Percentiles rank a stretch among this genome's conserved stretches.
Conservation (phyloP, 352 stramenopile genomes). For the Phytopythium kandeliae region DNA sequence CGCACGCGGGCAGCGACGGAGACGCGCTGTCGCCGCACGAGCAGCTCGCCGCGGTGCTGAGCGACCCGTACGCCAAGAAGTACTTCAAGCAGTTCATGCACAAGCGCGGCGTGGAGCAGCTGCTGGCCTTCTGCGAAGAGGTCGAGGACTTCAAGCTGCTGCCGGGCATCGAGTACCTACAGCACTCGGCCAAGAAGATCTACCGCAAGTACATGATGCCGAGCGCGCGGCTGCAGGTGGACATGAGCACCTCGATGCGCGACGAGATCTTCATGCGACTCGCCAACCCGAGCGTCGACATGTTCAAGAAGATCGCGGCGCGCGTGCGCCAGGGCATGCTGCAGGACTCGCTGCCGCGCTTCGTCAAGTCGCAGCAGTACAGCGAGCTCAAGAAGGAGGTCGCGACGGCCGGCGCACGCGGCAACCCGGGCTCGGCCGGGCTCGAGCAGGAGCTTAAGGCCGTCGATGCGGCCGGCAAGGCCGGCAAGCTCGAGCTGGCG, state of each 20-base stretch:
- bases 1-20: slow-evolving; percentile 10
- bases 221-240: slow-evolving; percentile 68
- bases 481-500: slow-evolving; percentile 62
- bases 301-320: slow-evolving; percentile 78
- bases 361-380: slow-evolving; percentile 70
- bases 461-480: slow-evolving; percentile 61
- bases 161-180: slow-evolving; percentile 76
- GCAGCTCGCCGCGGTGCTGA: slow-evolving; percentile 37
- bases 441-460: slow-evolving; percentile 43
- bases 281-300: slow-evolving; percentile 68
- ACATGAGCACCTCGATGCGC: slow-evolving; percentile 80
- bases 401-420: slow-evolving; percentile 20
- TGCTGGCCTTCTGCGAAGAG: slow-evolving; percentile 72
- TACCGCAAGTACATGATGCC: slow-evolving; percentile 82
- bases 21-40: slow-evolving; percentile 44
- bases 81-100: slow-evolving; percentile 78
- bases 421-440: background rate
- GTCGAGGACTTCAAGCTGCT: slow-evolving; percentile 77
- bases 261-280: slow-evolving; percentile 66
- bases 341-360: slow-evolving; percentile 70
- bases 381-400: slow-evolving; percentile 61
- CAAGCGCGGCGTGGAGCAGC: slow-evolving; percentile 51
- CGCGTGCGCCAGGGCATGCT: slow-evolving; percentile 66
- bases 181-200: slow-evolving; percentile 83
- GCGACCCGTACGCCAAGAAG: slow-evolving; percentile 59